Evolutionary conservation across 305 asterid species (phyloP), one percentile per base, ranked within the genome.

Genomic region (Plantago coronopus): DNA sequence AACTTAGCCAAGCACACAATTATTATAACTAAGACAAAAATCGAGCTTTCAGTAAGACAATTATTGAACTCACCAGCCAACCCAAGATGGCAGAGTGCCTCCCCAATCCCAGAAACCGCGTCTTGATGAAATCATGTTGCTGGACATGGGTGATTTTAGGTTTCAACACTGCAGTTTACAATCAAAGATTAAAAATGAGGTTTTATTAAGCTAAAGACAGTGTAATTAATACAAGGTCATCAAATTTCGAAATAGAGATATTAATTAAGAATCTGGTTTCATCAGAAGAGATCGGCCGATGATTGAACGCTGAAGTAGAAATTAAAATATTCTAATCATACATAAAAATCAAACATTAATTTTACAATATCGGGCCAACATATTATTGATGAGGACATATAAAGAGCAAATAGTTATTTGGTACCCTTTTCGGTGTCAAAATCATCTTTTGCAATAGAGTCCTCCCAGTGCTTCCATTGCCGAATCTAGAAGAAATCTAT

Each of bases 381-480:
- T 40, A 42, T 48, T 25, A 17, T 15, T 23, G 17, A 43, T 16
- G 17, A 5, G 6, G 56, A 0, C 56, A 21, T 50, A 29, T 50
- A 9, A 1, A 7, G n/a, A 20, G 22, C 11, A 21, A 48, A 25
- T 45, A 37, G 10, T 60, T 31, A 63, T 18, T 34, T 17, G 29
- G 14, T 86, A 89, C 97, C 96, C 11, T 82, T 57, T 61, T 23
- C 54, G 2, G 83, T 17, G 56, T 77, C 79, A 71, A 65, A 78
- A 65, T 77, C 78, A 65, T 72, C 94, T 73, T 85, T 81, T 13
- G 85, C 81, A 65, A 89, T 82, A 45, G 82, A 61, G 64, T 89
- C 87, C 72, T 93, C 99, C 97, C 97, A 93, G 22, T 61, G 70
- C 91, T 89, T 93, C 95, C 96, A 87, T 82, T 85, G 97, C 44